These are phyloP conservation scores for Sonneratia caseolaris DNA, from an alignment of 345 rosid genomes.

Conservation along the genomic window DNA sequence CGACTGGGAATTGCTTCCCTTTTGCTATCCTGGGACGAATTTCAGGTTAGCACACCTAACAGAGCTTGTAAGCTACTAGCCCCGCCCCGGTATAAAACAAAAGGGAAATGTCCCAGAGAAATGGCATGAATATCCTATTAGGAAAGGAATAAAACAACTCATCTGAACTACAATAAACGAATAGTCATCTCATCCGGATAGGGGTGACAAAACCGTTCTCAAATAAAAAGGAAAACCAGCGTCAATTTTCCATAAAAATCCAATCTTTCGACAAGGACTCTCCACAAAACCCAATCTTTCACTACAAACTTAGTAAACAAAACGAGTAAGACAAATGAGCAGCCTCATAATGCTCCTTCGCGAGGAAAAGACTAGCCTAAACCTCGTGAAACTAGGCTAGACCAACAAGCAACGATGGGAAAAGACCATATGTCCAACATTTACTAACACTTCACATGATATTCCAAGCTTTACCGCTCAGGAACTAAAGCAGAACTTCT, in stretches of 20 bases:
- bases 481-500: not conserved
- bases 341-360: not conserved
- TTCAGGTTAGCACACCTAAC: not conserved
- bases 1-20: not conserved
- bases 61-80: not conserved
- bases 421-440: not conserved
- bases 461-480: not conserved
- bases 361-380: not conserved
- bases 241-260: constrained; percentile 1
- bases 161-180: not conserved
- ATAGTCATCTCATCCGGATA: not conserved
- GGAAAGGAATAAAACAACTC: not conserved
- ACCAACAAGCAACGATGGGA: not conserved
- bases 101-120: not conserved
- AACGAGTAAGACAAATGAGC: not conserved
- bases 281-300: not conserved
- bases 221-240: not conserved
- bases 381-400: not conserved
- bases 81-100: not conserved
- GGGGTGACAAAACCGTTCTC: not conserved
- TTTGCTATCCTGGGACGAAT: not conserved
- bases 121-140: not conserved
- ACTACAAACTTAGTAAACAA: not conserved
- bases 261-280: not conserved
- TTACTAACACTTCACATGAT: not conserved